Base-by-base conservation (phyloP, 208 protist species). In the Pavlovales sp. region DNA sequence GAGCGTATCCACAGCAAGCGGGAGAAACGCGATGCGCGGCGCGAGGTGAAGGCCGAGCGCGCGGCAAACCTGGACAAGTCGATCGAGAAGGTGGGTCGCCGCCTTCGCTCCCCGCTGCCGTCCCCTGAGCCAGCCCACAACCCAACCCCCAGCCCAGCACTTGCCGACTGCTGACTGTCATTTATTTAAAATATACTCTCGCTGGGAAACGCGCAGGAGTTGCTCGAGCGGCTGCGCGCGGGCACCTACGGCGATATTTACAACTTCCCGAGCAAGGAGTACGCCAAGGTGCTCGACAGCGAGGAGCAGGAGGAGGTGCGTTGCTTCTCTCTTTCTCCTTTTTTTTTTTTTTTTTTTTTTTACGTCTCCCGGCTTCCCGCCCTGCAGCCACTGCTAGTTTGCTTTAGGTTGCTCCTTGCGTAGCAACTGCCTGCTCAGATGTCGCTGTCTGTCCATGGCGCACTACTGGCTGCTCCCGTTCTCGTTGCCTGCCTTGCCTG, bases 1-100 rank as follows among this genome's bases (percentile, higher is more conserved):
- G 96, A 99, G 38, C 95, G 96, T 0, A 95, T 99, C 32, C 98
- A 98, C 90, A 98, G 97, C 92, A 97, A 98, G 84, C 32, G 77
- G 38, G 89, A 91, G 39, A 20, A 39, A 87, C 95, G 96, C 90
- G 84, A 99, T 84, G 90, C 95, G 38, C 94, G 93, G 36, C 94
- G 97, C 57, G 97, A 99, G 92, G 92, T 93, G 75, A 99, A 99
- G 94, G 98, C 98, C 20, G 94, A 98, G 88, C 94, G 94, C 14
- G 98, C 98, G 0, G 98, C 98, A 20, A 95, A 97, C 39, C 93
- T 99, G 47, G 97, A 99, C 90, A 90, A 96, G 41, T 93, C 96
- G 83, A 98, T 99, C 90, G 96, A 99, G 92, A 97, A 97, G n/a
- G n/a, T n/a, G n/a, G n/a, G n/a, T n/a, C n/a, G n/a, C n/a, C n/a